Conservation (phyloP, 2,329 filamentous ascomycete species). For the Fusarium concolor region DNA sequence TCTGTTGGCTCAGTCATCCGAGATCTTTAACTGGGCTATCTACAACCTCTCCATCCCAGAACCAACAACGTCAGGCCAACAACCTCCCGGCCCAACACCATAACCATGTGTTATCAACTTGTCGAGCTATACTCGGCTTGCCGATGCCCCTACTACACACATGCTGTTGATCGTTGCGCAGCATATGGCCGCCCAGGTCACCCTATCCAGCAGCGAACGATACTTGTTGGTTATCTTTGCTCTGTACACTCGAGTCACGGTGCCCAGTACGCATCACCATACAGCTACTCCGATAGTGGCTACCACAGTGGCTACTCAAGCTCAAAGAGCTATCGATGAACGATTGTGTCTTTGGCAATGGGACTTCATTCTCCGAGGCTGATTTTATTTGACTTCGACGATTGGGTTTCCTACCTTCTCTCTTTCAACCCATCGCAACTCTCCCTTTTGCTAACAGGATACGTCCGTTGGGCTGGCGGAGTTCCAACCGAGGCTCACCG, state of each 20-base stretch:
- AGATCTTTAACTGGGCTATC: conserved; percentile 5
- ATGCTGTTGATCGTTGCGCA: conserved; percentile 85
- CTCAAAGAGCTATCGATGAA: conserved; percentile 64
- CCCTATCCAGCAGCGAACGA: conserved; percentile 75
- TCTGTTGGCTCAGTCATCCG: conserved; percentile 12
- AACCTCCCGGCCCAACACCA: conserved; percentile 23
- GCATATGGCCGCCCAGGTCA: conserved; percentile 81
- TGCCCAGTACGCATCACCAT: conserved; percentile 54
- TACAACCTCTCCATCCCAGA: conserved; percentile 16
- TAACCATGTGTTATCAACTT: conserved; percentile 86
- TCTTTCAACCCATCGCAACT: conserved; percentile 62
- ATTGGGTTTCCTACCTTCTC: conserved; percentile 63
- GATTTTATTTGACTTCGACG: conserved; percentile 56
- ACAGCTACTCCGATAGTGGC: conserved; percentile 65
- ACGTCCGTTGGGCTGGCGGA: conserved; percentile 56
- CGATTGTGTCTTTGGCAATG: conserved; percentile 63
- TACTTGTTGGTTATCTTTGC: conserved; percentile 87
- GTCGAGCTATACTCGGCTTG: conserved; percentile 89
- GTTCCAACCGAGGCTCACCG: conserved; percentile 44
- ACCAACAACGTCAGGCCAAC: conserved; percentile 32
- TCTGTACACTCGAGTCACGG: conserved; percentile 49
- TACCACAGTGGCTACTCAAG: conserved; percentile 64
- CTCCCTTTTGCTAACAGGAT: conserved; percentile 61
- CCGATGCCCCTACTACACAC: conserved; percentile 87
- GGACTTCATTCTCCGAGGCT: conserved; percentile 58